These are phyloP conservation scores for Corniculantispora saksenae DNA, from an alignment of 2,329 filamentous ascomycete species.

Conservation along the genomic window DNA sequence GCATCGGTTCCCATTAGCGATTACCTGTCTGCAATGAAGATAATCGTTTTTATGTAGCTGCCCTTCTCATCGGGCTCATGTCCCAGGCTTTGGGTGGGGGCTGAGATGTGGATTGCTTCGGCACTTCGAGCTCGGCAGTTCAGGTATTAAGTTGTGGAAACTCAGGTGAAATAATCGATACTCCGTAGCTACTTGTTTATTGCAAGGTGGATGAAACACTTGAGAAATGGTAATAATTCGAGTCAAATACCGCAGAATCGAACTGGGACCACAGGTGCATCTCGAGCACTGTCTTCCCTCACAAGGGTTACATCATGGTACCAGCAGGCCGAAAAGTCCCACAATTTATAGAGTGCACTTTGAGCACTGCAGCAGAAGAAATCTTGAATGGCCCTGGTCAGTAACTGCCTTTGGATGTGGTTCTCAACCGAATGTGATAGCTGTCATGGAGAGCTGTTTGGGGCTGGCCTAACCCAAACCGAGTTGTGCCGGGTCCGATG, in stretches of 20 bases:
- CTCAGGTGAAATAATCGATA: background rate
- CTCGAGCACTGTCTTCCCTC: too few species aligned
- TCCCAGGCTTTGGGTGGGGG: background rate
- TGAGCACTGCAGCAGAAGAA: background rate
- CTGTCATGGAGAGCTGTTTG: background rate
- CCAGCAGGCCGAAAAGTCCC: background rate
- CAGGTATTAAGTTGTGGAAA: background rate
- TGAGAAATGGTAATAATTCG: too few species aligned
- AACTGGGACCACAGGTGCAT: too few species aligned
- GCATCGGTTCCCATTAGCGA: background rate
- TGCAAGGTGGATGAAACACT: too few species aligned
- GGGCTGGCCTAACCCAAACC: background rate
- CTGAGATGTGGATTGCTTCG: background rate
- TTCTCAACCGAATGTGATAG: too few species aligned
- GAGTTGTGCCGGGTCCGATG: background rate
- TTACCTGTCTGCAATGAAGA: too few species aligned
- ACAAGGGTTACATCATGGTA: background rate
- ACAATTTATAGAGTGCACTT: background rate
- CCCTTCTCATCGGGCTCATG: background rate
- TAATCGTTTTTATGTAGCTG: too few species aligned
- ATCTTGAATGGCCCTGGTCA: background rate
- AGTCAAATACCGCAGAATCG: too few species aligned
- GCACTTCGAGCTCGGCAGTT: conserved; percentile 15
- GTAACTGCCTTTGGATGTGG: too few species aligned
- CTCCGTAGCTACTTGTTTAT: too few species aligned